Base-by-base conservation (phyloP, 495 filamentous ascomycete species). In the Penicillium lividum region DNA sequence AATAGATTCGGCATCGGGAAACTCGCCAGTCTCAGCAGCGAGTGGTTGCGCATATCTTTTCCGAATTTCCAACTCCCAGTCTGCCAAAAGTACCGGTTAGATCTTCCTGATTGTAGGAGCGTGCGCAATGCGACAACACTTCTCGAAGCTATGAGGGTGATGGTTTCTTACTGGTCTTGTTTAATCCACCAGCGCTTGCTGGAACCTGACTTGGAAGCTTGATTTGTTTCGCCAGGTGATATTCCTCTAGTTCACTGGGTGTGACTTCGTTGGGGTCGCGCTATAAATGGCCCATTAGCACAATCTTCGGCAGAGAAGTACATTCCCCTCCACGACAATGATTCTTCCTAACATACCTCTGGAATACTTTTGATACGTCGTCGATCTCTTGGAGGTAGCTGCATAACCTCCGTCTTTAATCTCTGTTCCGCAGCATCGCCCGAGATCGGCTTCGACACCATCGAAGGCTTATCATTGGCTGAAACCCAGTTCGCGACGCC, bases 401-500 rank as follows among this genome's bases (percentile, higher is more conserved):
- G 87, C 94, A 98, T 98, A 47, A 97, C 87, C 74, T 98, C 93
- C 52, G 84, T 88, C 81, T 97, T 97, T 60, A 97, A 69, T 65
- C 89, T 81, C 67, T 93, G 88, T 73, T 98, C 94, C 36, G 89
- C 86, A n/a, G 90, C 86, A 82, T 98, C 94, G 43, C 91, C 91
- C 8, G 86, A 86, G 34, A 89, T 84, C 29, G 89, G 90, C 72
- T 94, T 93, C 51, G 84, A 86, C 47, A 87, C 84, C 55, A 86
- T 76, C 27, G 84, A 85, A n/a, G 92, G 92, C 76, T 97, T 97
- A 76, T 98, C 93, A 66, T 94, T 97, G 25, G 91, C 90, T 62
- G 89, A 92, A 54, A 98, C 94, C 93, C 93, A 98, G 63, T 84
- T 89, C 58, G 94, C 95, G 63, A 96, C 89, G 61, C 92, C 92